A percentile compares a stretch with the other conserved stretches of the same genome.
phyloP scores from a whole-genome alignment of 2,329 filamentous ascomycete genomes.

The Pestalotiopsis sp. region DNA sequence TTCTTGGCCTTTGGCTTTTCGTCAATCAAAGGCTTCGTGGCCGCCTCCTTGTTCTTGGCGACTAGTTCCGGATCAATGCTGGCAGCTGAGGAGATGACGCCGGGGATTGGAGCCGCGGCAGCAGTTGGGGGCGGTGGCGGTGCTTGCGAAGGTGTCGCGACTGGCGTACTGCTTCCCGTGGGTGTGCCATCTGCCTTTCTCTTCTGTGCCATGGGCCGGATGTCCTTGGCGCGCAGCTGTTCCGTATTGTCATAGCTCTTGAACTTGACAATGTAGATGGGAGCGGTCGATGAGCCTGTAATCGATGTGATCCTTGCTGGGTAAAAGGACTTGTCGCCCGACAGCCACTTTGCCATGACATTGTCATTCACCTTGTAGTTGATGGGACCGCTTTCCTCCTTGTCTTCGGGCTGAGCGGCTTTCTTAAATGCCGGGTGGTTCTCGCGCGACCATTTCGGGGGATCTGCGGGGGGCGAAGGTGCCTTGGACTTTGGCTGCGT shows the following conservation, averaged over 20 bases:
- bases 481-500: conserved; percentile 43
- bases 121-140: conserved; percentile 22
- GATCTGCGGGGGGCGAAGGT: conserved; percentile 53
- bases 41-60: conserved; percentile 57
- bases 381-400: conserved; percentile 54
- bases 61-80: conserved; percentile 57
- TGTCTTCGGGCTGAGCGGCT: conserved; percentile 52
- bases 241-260: conserved; percentile 87
- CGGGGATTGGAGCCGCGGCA: conserved; percentile 37
- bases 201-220: conserved; percentile 79
- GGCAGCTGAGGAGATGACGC: conserved; percentile 59
- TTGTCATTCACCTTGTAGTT: conserved; percentile 86
- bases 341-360: conserved; percentile 87
- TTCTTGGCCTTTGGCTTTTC: conserved; percentile 84
- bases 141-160: conserved; percentile 35
- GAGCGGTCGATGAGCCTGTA: conserved; percentile 86
- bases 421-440: conserved; percentile 79
- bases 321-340: conserved; percentile 89
- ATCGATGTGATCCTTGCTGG: conserved; percentile 91
- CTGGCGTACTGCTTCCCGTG: conserved; percentile 43
- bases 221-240: conserved; percentile 79
- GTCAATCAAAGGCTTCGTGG: conserved; percentile 65
- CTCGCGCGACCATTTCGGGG: conserved; percentile 78
- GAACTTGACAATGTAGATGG: conserved; percentile 94
- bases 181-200: conserved; percentile 82